Conservation (phyloP, 2,329 filamentous ascomycete genomes). For the Daldinia eschscholtzii region DNA sequence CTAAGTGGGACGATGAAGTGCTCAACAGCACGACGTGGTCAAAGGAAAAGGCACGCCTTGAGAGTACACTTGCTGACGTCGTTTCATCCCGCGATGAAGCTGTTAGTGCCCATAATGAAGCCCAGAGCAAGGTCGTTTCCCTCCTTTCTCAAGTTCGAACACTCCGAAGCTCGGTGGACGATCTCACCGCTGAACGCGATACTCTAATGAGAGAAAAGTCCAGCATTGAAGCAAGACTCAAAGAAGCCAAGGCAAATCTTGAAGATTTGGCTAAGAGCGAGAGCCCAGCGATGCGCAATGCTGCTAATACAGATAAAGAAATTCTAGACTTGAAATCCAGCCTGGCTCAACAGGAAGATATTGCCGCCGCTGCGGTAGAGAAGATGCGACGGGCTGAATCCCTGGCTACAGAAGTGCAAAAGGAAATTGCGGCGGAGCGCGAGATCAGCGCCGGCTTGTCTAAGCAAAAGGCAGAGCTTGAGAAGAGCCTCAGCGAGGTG, state of each 20-base stretch:
- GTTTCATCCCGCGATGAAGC: slow-evolving; percentile 94
- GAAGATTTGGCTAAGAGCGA: slow-evolving; percentile 89
- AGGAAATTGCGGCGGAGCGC: slow-evolving; percentile 88
- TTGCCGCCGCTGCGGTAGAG: slow-evolving; percentile 89
- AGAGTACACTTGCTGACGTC: slow-evolving; percentile 89
- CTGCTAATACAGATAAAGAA: slow-evolving; percentile 88
- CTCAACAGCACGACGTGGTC: slow-evolving; percentile 98
- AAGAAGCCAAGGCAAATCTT: slow-evolving; percentile 88
- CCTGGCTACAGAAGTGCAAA: slow-evolving; percentile 88
- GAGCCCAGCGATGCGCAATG: slow-evolving; percentile 88
- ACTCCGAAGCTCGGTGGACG: slow-evolving; percentile 86
- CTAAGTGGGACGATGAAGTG: slow-evolving; percentile 98
- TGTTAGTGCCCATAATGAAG: slow-evolving; percentile 91
- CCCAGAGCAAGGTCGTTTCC: slow-evolving; percentile 91
- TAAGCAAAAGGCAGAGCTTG: slow-evolving; percentile 88
- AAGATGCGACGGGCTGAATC: slow-evolving; percentile 97
- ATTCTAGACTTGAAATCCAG: slow-evolving; percentile 89
- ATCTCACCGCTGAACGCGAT: slow-evolving; percentile 87
- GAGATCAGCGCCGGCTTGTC: slow-evolving; percentile 85
- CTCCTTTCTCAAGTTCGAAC: slow-evolving; percentile 89
- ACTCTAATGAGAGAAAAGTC: slow-evolving; percentile 89
- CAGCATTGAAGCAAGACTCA: slow-evolving; percentile 83
- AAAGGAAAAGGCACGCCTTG: slow-evolving; percentile 94
- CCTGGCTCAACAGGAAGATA: slow-evolving; percentile 92
- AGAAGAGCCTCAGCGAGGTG: slow-evolving; percentile 90